A percentile compares a stretch with the other conserved stretches of the same genome.
Conservation (phyloP, 495 filamentous ascomycete species). For the Lentithecium fluviatile region DNA sequence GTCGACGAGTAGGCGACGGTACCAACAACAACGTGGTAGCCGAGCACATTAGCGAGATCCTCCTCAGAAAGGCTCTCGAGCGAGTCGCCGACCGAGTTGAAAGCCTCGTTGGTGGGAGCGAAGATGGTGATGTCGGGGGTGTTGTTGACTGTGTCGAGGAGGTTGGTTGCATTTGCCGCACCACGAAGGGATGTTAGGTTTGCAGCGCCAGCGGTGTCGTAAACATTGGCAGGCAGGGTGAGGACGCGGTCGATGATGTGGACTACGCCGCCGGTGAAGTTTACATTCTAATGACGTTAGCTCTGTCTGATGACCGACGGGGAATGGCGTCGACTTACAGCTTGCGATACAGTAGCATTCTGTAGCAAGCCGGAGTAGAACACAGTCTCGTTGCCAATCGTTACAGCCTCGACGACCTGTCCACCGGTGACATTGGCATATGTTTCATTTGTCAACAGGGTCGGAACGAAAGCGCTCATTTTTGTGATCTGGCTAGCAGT, state of each 20-base stretch:
- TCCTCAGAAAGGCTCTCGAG: conserved; percentile 48
- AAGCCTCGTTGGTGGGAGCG: conserved; percentile 59
- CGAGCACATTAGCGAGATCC: conserved; percentile 52
- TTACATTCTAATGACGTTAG: conserved; percentile 45
- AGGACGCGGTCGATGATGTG: conserved; percentile 65
- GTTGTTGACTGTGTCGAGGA: conserved; percentile 47
- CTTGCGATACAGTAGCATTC: conserved; percentile 38
- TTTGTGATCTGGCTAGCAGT: conserved; percentile 43
- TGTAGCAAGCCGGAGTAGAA: conserved; percentile 43
- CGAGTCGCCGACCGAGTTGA: conserved; percentile 57
- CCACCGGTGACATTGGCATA: conserved; percentile 54
- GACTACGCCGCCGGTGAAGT: conserved; percentile 62
- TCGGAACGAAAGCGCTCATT: conserved; percentile 54
- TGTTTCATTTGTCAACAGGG: conserved; percentile 50
- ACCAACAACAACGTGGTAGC: conserved; percentile 59
- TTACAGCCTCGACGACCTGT: conserved; percentile 48
- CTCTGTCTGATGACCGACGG: background rate
- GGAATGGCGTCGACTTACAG: conserved; percentile 35
- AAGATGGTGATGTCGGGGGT: conserved; percentile 62
- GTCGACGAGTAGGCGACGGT: conserved; percentile 52
- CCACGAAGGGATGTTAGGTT: conserved; percentile 59
- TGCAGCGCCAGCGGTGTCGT: conserved; percentile 48
- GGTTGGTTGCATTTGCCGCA: conserved; percentile 51
- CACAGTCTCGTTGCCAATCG: conserved; percentile 35
- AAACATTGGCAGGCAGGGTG: conserved; percentile 54